Percentiles rank a stretch among this genome's conserved stretches.
Conservation (phyloP, 2,329 filamentous ascomycete genomes). For the Coniella vitis region DNA sequence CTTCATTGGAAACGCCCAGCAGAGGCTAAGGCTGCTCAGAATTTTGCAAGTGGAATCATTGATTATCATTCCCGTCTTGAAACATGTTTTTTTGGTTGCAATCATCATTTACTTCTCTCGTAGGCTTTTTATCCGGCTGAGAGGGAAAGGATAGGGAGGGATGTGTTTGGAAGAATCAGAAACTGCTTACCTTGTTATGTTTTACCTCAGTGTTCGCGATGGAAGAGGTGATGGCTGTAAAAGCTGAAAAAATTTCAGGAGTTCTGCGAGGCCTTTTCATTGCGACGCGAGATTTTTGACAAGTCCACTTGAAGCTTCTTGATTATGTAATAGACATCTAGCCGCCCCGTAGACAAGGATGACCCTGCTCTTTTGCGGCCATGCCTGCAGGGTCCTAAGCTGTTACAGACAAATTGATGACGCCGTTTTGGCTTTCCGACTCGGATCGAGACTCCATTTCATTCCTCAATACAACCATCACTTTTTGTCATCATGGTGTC, state of each 20-base stretch:
- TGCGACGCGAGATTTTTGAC: no score
- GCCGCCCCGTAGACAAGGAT: no score
- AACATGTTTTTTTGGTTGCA: constrained; percentile 26
- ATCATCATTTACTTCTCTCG: constrained; percentile 18
- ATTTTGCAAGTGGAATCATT: constrained; percentile 25
- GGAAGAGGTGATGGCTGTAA: background rate
- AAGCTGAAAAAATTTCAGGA: background rate
- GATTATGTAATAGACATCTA: no score
- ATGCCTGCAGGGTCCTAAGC: background rate
- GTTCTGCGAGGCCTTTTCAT: no score
- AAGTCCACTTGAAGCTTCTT: no score
- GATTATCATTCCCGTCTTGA: constrained; percentile 33
- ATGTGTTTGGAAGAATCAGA: background rate
- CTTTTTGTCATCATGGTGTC: constrained; percentile 21
- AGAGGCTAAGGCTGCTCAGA: constrained; percentile 8
- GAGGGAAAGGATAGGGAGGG: no score
- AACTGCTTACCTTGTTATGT: background rate
- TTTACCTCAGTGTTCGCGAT: background rate
- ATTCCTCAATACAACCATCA: background rate
- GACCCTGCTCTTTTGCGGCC: no score
- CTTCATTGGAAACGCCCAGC: no score
- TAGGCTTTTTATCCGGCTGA: no score
- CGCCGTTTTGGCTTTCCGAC: background rate
- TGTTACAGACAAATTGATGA: background rate
- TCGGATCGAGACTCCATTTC: no score